Evolutionary conservation across 2,329 filamentous ascomycete species (phyloP), one percentile per base, ranked within the genome.

Genomic region (Davidsoniella neocaledoniae): DNA sequence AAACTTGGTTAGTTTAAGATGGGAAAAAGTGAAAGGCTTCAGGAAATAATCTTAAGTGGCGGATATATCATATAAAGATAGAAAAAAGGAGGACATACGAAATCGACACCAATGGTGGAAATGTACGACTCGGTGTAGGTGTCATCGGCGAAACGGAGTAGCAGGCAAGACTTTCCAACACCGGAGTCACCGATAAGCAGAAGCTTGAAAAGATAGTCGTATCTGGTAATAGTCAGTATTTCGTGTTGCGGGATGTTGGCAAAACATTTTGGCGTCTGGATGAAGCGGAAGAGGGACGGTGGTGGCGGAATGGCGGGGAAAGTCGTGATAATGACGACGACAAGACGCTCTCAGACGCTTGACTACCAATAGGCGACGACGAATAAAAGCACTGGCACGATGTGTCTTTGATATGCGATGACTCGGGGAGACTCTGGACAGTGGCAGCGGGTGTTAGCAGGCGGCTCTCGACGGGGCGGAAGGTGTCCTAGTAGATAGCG

Each of bases 181-280:
- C 91, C 91, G 68, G 91, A 98, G 69, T 98, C 91, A 70, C 91
- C 91, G 80, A 98, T 98, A 74, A 98, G 90, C 70, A 98, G 86
- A 58, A 98, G 87, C 81, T 98, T 98, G 81, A 98, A 98, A 64
- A 98, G 87, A 70, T 98, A 98, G 68, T 98, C 91, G 84, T 98
- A 98, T 91, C 91, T 96, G 64, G 60, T 46, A 5, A 10, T 33
- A 10, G 12, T 33, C 37, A 19, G 23, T 16, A n/a, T 14, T 46
- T 33, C 1, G 10, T 26, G 44, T 48, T 40, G 50, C 42, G 49
- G 33, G 45, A 41, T 8, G 14, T 40, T 40, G 38, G n/a, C n/a
- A 21, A n/a, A 8, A 17, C n/a, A 40, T 16, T 8, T 40, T 16
- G 29, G 9, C n/a, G 38, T 40, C 3, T 21, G n/a, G 38, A 40